Percentiles rank a stretch among this genome's conserved stretches.
Evolutionary conservation across 352 stramenopile genomes (phyloP).

Genomic region (Phytophthora podocarpi): DNA sequence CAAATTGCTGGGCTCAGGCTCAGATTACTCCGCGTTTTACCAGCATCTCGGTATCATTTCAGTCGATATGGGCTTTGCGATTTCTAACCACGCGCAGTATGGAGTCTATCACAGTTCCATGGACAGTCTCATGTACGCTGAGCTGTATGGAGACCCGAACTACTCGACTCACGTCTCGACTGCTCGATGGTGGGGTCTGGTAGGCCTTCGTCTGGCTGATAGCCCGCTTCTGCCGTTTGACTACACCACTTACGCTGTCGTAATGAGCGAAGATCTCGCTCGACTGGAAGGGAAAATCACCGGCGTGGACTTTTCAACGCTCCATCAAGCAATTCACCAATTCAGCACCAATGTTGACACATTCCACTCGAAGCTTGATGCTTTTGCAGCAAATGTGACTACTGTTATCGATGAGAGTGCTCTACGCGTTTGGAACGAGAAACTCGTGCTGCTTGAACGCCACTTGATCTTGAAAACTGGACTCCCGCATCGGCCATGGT

Average conservation of each 20-base stretch:
- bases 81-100: conserved; percentile 33
- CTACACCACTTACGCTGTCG: conserved; percentile 53
- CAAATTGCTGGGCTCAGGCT: conserved; percentile 56
- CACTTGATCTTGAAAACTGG: conserved; percentile 19
- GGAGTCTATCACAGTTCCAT: conserved; percentile 85
- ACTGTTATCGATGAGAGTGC: not conserved
- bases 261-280: conserved; percentile 53
- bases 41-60: conserved; percentile 83
- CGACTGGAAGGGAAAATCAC: conserved; percentile 28
- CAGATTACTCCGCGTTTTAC: conserved; percentile 80
- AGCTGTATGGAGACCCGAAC: conserved; percentile 51
- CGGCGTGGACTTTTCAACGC: conserved; percentile 31
- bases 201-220: conserved; percentile 55
- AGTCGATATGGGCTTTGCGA: conserved; percentile 27
- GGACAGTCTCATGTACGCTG: conserved; percentile 74
- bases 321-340: conserved; percentile 39
- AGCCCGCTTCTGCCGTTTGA: conserved; percentile 60
- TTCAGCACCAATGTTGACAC: conserved; percentile 21
- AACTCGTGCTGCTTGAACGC: conserved; percentile 23
- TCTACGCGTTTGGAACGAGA: conserved; percentile 11
- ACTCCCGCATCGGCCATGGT: too few species aligned
- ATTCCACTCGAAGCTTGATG: conserved; percentile 16
- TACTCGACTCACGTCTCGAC: conserved; percentile 54
- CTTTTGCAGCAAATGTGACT: conserved; percentile 20
- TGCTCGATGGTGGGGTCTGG: conserved; percentile 55